Evolutionary conservation across 2,329 filamentous ascomycete species (phyloP), one percentile per base, ranked within the genome.

Genomic region (Ascochyta pisi): DNA sequence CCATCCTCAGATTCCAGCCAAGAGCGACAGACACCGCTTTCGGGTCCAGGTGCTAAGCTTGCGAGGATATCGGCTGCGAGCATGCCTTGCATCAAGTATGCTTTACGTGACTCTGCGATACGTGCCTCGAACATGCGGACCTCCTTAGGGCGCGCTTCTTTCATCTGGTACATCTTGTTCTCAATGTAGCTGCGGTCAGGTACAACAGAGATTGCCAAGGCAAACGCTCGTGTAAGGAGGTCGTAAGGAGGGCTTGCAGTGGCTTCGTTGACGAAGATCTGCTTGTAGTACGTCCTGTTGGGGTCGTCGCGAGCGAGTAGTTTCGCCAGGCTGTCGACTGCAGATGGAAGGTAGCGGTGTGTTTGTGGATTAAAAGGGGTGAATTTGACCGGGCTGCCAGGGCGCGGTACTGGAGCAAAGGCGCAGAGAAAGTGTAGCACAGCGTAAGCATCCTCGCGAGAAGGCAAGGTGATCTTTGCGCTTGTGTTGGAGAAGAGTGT

Each of bases 251-350:
- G 82, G 1, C 81, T 81, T 9, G 85, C 83, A 15, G 80, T 79
- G 6, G 86, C 83, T 66, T 96, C 92, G 6, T 88, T 83, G 19
- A 87, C 81, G 67, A 98, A 96, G 9, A 98, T 89, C 37, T 86
- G 82, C 73, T 89, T 90, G 79, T 93, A 98, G 66, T 90, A 88
- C 3, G 87, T 87, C 58, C 95, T 83, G 68, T 99, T 99, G 0
- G 95, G 94, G 65, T 98, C 94, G 72, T 98, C 95, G 47, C 93
- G 85, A 4, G 95, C 94, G 24, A 99, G 82, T 3, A 99, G 81
- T 75, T 98, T 98, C 2, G 95, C 94, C 24, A 98, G 80, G 43
- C 90, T 89, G 73, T 99, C 95, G 16, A 98, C 86, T 1, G 95
- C 95, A 34, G 91, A 87, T 3, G 94, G 93, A 1, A 96, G 85